phyloP scores from a whole-genome alignment of 2,329 filamentous ascomycete species.

The Clarireedia monteithiana region DNA sequence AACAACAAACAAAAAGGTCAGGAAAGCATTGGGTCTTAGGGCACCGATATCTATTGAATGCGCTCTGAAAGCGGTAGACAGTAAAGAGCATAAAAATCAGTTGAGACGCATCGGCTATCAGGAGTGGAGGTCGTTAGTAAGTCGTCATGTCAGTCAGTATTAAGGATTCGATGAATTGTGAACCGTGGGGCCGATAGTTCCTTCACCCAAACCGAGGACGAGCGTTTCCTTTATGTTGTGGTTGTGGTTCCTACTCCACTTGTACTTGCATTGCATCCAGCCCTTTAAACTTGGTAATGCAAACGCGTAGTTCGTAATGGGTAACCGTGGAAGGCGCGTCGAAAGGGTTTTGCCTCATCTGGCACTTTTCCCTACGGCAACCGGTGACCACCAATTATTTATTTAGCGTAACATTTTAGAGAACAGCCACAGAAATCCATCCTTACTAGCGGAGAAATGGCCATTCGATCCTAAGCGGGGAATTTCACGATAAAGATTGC shows the following conservation, averaged over 20 bases:
- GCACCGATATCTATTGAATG: neutral
- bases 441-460: neutral
- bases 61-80: neutral
- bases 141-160: no score
- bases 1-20: slow-evolving; percentile 15
- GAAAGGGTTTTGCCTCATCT: neutral
- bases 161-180: no score
- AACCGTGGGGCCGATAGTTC: no score
- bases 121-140: no score
- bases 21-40: neutral
- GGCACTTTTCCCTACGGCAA: slow-evolving; percentile 7
- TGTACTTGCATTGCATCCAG: no score
- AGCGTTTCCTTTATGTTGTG: no score
- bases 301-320: slow-evolving; percentile 2
- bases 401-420: neutral
- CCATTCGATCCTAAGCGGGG: slow-evolving; percentile 8
- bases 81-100: neutral
- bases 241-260: no score
- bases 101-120: no score
- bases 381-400: slow-evolving; percentile 8
- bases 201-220: no score
- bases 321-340: slow-evolving; percentile 5
- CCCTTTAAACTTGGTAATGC: neutral
- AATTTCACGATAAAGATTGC: slow-evolving; percentile 19
- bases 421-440: neutral